phyloP scores from a whole-genome alignment of 768 basidiomycete species.

The Rhodocollybia butyracea region DNA sequence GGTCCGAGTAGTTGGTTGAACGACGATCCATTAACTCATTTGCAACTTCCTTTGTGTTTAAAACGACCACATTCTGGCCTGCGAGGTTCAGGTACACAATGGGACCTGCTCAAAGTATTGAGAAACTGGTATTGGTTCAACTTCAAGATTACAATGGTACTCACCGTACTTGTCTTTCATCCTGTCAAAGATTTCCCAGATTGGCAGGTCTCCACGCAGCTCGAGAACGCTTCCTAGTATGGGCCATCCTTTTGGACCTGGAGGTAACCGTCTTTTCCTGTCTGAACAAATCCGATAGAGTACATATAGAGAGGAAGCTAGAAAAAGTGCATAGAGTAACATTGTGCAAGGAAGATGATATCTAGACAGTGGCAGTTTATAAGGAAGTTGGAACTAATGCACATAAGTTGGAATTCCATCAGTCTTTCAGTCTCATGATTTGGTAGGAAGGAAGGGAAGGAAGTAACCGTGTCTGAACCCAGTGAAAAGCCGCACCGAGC shows the following conservation, averaged over 20 bases:
- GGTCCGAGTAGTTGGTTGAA: constrained; percentile 1
- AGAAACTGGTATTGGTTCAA: background rate
- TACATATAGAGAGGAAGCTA: too few relatives aligned
- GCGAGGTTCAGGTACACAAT: constrained; percentile 4
- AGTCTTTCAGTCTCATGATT: too few relatives aligned
- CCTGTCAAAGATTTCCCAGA: constrained; percentile 2
- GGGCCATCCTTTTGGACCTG: constrained; percentile 29
- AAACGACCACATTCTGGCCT: constrained; percentile 5
- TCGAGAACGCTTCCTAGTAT: constrained; percentile 26
- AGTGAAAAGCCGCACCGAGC: too few relatives aligned
- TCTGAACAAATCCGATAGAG: too few relatives aligned
- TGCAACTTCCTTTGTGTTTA: constrained; percentile 1
- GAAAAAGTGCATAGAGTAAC: too few relatives aligned
- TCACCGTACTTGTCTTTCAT: constrained; percentile 1
- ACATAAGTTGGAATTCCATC: too few relatives aligned
- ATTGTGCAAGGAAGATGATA: too few relatives aligned
- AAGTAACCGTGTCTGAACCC: too few relatives aligned
- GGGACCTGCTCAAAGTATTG: background rate
- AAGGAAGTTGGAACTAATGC: too few relatives aligned
- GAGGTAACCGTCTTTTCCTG: constrained; percentile 21
- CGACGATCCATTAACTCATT: constrained; percentile 2
- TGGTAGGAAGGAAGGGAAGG: too few relatives aligned
- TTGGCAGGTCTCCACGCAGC: background rate
- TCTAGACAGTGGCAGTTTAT: too few relatives aligned
- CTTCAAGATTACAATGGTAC: background rate